Evolutionary conservation across 2,329 filamentous ascomycete genomes (phyloP).

Genomic region (Albifimbria verrucaria): DNA sequence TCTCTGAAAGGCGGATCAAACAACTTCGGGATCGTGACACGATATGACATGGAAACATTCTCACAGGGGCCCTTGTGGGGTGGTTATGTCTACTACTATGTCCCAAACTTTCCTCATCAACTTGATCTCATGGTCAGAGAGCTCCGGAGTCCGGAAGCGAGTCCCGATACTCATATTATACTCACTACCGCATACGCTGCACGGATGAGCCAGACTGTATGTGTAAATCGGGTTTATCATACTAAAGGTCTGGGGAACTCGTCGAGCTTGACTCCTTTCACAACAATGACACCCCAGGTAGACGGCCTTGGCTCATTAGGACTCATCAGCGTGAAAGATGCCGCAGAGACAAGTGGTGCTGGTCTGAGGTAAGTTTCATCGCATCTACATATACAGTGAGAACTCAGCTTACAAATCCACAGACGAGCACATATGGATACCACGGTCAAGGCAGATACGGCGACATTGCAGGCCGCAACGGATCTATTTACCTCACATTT

Average conservation of each 20-base stretch:
- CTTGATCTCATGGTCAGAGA: constrained; percentile 15
- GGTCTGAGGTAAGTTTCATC: no score
- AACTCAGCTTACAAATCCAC: no score
- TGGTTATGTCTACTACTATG: constrained; percentile 17
- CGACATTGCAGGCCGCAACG: background rate
- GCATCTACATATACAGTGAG: no score
- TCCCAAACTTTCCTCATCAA: constrained; percentile 14
- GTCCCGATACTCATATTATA: constrained; percentile 18
- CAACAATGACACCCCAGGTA: constrained; percentile 8
- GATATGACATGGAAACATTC: background rate
- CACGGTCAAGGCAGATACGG: background rate
- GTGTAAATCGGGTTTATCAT: constrained; percentile 9
- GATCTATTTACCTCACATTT: background rate
- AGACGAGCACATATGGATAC: background rate
- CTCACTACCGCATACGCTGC: constrained; percentile 14
- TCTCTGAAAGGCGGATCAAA: background rate
- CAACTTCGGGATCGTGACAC: background rate
- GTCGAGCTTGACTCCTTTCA: constrained; percentile 8
- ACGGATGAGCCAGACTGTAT: constrained; percentile 9
- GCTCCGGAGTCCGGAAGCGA: constrained; percentile 13
- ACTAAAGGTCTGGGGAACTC: constrained; percentile 6
- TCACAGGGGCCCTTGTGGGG: constrained; percentile 11
- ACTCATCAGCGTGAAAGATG: background rate
- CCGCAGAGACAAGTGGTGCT: no score
- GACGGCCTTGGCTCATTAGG: constrained; percentile 2